A percentile compares a stretch with the other conserved stretches of the same genome.
Evolutionary conservation across 768 basidiomycete genomes (phyloP).

Genomic region (Tricholoma furcatifolium): DNA sequence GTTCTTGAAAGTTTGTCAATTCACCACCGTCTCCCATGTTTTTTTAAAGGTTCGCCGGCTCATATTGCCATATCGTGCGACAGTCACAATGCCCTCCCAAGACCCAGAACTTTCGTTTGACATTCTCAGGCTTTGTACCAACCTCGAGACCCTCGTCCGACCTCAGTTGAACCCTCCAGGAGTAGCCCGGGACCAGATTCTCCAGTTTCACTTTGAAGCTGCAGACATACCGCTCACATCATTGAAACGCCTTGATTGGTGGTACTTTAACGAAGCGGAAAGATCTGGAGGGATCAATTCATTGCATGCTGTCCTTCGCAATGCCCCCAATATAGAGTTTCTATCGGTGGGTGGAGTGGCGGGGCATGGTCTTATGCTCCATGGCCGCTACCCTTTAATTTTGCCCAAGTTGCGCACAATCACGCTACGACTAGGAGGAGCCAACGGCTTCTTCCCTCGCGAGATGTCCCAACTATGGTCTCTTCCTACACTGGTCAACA

Average conservation of each 20-base stretch:
- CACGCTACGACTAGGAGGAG: conserved; percentile 40
- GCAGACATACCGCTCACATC: conserved; percentile 44
- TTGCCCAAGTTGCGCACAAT: conserved; percentile 53
- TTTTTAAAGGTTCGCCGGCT: conserved; percentile 48
- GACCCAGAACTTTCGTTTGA: conserved; percentile 35
- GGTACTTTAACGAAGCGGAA: conserved; percentile 57
- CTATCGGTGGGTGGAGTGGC: conserved; percentile 53
- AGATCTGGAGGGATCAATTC: conserved; percentile 68
- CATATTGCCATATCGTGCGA: conserved; percentile 57
- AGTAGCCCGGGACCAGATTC: conserved; percentile 14
- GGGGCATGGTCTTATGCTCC: conserved; percentile 25
- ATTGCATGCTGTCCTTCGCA: conserved; percentile 47
- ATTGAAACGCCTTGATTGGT: conserved; percentile 68
- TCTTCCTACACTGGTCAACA: conserved; percentile 49
- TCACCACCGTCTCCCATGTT: neutral
- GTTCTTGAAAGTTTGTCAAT: conserved; percentile 14
- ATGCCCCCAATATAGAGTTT: conserved; percentile 55
- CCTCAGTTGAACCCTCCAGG: conserved; percentile 30
- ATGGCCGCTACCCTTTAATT: conserved; percentile 24
- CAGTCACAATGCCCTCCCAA: conserved; percentile 33
- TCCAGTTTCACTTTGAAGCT: conserved; percentile 54
- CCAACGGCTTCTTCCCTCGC: conserved; percentile 48
- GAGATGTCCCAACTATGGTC: conserved; percentile 46
- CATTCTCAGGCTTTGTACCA: conserved; percentile 47
- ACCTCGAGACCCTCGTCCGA: conserved; percentile 55